phyloP scores from a whole-genome alignment of 2,329 filamentous ascomycete genomes.

The Onygena corvina region DNA sequence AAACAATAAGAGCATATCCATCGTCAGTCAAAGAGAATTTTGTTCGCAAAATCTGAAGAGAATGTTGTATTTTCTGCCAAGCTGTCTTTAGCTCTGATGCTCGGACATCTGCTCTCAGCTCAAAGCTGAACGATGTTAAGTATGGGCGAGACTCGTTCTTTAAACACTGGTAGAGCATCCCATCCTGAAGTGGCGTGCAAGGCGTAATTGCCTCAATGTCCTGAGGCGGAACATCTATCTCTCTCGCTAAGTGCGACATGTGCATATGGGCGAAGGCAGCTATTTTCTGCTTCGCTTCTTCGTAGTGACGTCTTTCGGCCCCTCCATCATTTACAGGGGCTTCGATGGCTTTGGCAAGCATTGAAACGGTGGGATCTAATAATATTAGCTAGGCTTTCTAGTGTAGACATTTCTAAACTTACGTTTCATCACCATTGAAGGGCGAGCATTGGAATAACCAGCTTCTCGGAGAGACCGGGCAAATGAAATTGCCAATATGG shows the following conservation, averaged over 20 bases:
- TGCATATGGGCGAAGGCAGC: slow-evolving; percentile 54
- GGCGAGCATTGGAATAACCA: slow-evolving; percentile 50
- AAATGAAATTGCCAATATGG: slow-evolving; percentile 67
- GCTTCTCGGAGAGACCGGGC: slow-evolving; percentile 50
- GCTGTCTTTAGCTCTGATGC: slow-evolving; percentile 40
- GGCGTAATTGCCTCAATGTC: slow-evolving; percentile 64
- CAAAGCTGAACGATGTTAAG: slow-evolving; percentile 62
- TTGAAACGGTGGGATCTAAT: slow-evolving; percentile 28
- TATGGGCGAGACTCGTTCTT: slow-evolving; percentile 51
- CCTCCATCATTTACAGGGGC: slow-evolving; percentile 8
- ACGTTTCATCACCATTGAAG: slow-evolving; percentile 56
- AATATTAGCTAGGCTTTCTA: slow-evolving; percentile 25
- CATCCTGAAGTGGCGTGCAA: slow-evolving; percentile 76
- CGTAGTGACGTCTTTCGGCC: slow-evolving; percentile 19
- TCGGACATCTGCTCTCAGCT: slow-evolving; percentile 39
- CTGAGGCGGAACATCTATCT: slow-evolving; percentile 39
- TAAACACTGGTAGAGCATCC: slow-evolving; percentile 63
- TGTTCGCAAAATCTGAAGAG: slow-evolving; percentile 57
- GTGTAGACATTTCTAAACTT: slow-evolving; percentile 33
- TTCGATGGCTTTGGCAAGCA: slow-evolving; percentile 26
- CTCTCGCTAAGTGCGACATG: slow-evolving; percentile 40
- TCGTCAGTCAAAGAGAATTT: slow-evolving; percentile 60
- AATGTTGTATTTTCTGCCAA: slow-evolving; percentile 44
- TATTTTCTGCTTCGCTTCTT: slow-evolving; percentile 49
- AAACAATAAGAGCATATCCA: slow-evolving; percentile 62